Evolutionary conservation across 2,329 filamentous ascomycete species (phyloP), one percentile per base, ranked within the genome.

Genomic region (Trichocomaceae sp.): DNA sequence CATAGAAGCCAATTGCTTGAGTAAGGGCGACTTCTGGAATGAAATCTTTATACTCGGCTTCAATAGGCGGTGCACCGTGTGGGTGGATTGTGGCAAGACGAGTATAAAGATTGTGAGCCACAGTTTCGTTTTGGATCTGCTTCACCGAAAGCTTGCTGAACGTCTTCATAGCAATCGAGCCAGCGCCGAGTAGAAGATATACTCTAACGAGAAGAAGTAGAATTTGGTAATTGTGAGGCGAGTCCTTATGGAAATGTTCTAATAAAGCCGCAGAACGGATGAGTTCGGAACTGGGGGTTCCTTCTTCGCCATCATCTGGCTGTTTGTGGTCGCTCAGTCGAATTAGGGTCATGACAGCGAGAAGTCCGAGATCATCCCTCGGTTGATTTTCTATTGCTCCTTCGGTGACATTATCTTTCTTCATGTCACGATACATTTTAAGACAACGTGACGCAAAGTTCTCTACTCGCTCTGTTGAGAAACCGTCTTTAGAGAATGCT

Each of bases 1-100:
- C 67, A 52, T 72, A 75, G 56, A 76, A 74, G 29, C 65, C 69
- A 26, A 76, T 62, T 29, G 68, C 73, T 31, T 71, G 67, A 9
- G 71, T 62, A 47, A 75, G 65, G 19, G 69, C 70, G 9, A 66
- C 63, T 54, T 74, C 69, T 0, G 74, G 72, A 46, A 75, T 67
- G 52, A 74, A 72, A 31, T 75, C 72, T 56, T 69, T 72, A 50
- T 61, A 68, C 48, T 75, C 72, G 9, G 66, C 68, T 50, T 73
- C 70, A 47, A 69, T 64, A 1, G 72, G 69, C 5, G 72, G 71
- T 13, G 66, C 70, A 23, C 69, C 64, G 48, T 72, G 68, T 35
- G 76, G 76, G 56, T 78, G 76, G 20, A 77, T 69, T 1, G 72
- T 73, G 26, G 74, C 72, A 41, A 78, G 68, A 19, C 75, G 73